phyloP scores from a whole-genome alignment of 768 basidiomycete species.

The Trametes maxima region DNA sequence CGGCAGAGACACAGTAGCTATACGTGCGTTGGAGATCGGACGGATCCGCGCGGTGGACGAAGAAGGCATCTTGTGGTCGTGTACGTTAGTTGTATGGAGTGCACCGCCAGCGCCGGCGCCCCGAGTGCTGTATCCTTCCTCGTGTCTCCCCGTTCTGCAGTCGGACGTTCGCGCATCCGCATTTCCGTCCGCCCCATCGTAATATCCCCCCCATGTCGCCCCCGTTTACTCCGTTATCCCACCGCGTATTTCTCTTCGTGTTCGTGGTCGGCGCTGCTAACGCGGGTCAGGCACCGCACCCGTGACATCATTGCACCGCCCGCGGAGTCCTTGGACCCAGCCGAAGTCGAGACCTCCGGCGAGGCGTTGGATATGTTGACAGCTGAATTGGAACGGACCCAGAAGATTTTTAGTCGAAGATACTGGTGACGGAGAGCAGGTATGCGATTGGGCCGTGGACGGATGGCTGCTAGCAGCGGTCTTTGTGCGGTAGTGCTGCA shows the following conservation, averaged over 20 bases:
- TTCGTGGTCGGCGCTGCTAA: background rate
- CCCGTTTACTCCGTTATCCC: background rate
- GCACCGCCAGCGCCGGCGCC: background rate
- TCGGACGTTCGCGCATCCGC: too few species aligned
- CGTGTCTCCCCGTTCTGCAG: background rate
- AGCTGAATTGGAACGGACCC: too few species aligned
- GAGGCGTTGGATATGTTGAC: too few species aligned
- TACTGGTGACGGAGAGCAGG: too few species aligned
- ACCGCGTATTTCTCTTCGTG: background rate
- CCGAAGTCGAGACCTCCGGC: too few species aligned
- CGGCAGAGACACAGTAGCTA: background rate
- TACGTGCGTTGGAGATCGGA: slow-evolving; percentile 4
- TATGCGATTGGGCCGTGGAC: too few species aligned
- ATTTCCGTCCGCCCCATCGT: background rate
- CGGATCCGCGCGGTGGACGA: slow-evolving; percentile 9
- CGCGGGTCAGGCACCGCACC: background rate
- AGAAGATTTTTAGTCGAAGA: too few species aligned
- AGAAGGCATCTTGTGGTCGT: slow-evolving; percentile 1
- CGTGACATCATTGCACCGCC: background rate
- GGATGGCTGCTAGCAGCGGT: too few species aligned
- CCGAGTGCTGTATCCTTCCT: slow-evolving; percentile 8
- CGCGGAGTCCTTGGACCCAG: too few species aligned
- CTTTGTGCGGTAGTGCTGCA: too few species aligned
- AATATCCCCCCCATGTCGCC: background rate
- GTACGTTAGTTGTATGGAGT: slow-evolving; percentile 15